Evolutionary conservation across 257 asterid species (phyloP), one percentile per base, ranked within the genome.

Genomic region (Solanum etuberosum): DNA sequence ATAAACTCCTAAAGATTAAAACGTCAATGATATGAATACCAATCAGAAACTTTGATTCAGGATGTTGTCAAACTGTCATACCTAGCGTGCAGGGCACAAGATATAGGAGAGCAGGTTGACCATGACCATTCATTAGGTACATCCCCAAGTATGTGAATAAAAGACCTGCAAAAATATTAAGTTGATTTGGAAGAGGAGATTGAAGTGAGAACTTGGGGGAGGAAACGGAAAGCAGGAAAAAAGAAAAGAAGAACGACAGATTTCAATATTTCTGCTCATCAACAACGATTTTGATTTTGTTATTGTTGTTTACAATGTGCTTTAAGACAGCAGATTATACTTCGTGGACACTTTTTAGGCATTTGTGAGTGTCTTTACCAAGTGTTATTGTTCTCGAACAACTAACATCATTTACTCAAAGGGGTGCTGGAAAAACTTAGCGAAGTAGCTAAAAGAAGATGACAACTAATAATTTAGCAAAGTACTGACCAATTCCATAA

Each of bases 401-500:
- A 81, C 70, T 48, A 80, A 0, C 43, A 31, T 48, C 43, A 9
- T 6, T 81, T 81, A 51, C 20, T 5, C 57, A 46, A 48, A 31
- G 85, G 68, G 67, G 7, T 11, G 42, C 29, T 29, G 29, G 38
- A 46, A 31, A 46, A 29, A 81, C 18, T 54, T 48, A 80, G 85
- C 2, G n/a, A 25, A 16, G 65, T 27, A 27, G 65, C 84, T 78
- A 43, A 78, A 27, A 78, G 54, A 42, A 40, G 85, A 81, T 6
- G 34, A 27, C 59, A 20, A 54, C 20, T 48, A 46, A 48, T 48
- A 48, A 20, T 46, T 48, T 70, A 63, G 37, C 82, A 21, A 87
- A 87, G 84, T 31, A 91, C 99, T 89, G 88, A 97, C 99, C 99
- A 89, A 91, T 88, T 87, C 98, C 99, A 88, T 97, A 97, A 91